Conservation (phyloP, 1,284 basidiomycete species). For the Serendipita sp. region DNA sequence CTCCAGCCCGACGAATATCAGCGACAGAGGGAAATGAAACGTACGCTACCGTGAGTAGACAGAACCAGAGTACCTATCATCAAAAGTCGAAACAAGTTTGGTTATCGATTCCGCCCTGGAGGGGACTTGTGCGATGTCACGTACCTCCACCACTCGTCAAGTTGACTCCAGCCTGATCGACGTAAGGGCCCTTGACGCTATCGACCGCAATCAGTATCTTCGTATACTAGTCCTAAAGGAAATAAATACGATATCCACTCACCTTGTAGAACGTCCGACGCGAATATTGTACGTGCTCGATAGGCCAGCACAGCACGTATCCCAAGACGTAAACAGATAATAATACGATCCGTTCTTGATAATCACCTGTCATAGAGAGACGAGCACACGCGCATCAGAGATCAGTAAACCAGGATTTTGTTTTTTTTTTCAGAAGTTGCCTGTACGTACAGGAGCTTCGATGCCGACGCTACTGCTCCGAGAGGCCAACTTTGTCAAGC, state of each 20-base stretch:
- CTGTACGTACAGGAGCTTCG: not conserved
- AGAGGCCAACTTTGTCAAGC: conserved; percentile 31
- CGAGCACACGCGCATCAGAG: conserved; percentile 14
- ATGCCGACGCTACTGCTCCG: conserved; percentile 19
- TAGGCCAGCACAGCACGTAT: conserved; percentile 37
- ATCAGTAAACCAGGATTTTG: too few species aligned
- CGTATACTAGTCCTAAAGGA: not conserved
- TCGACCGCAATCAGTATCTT: not conserved
- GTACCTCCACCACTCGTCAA: conserved; percentile 34
- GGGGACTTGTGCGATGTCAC: not conserved
- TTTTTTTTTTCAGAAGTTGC: conserved; percentile 9
- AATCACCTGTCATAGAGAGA: conserved; percentile 29
- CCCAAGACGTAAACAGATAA: conserved; percentile 46
- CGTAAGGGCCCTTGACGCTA: conserved; percentile 31
- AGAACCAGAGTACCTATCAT: conserved; percentile 30
- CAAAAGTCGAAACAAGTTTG: not conserved
- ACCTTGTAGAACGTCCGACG: conserved; percentile 36
- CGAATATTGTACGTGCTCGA: conserved; percentile 45
- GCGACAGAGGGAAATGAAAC: conserved; percentile 25
- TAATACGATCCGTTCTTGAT: conserved; percentile 33
- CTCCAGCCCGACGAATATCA: conserved; percentile 14
- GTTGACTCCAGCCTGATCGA: conserved; percentile 33
- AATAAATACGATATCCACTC: not conserved
- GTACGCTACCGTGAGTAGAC: conserved; percentile 30
- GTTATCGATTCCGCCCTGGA: not conserved